Conservation (phyloP, 1,284 basidiomycete genomes). For the Xanthoconium separans region DNA sequence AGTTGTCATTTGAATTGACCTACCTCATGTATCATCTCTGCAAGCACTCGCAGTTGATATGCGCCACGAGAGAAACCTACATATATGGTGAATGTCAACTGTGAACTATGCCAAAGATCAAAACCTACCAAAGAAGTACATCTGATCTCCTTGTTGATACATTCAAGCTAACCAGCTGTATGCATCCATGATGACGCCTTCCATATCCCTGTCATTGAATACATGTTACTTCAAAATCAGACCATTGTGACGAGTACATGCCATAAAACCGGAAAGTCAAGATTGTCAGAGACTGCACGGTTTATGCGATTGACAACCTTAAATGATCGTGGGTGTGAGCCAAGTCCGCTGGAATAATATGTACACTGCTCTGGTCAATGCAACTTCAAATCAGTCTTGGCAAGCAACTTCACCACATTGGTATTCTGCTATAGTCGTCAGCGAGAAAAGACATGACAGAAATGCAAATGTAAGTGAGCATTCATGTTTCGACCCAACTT, state of each 20-base stretch:
- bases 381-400: constrained; percentile 22
- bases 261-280: constrained; percentile 25
- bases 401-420: constrained; percentile 36
- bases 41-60: constrained; percentile 42
- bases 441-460: not conserved
- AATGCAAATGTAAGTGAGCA: not conserved
- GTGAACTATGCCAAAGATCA: not conserved
- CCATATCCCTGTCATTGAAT: constrained; percentile 16
- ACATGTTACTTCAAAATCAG: not conserved
- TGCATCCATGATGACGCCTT: constrained; percentile 32
- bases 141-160: constrained; percentile 38
- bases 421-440: constrained; percentile 31
- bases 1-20: not conserved
- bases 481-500: constrained; percentile 29
- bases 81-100: constrained; percentile 7
- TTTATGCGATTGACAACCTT: constrained; percentile 17
- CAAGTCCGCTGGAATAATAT: constrained; percentile 41
- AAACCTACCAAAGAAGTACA: constrained; percentile 42
- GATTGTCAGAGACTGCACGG: constrained; percentile 15
- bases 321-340: constrained; percentile 27
- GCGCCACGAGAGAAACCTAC: constrained; percentile 49
- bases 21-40: constrained; percentile 43
- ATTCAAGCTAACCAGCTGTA: constrained; percentile 42
- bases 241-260: constrained; percentile 4
- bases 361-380: constrained; percentile 22